Base-by-base conservation (phyloP, 2,329 filamentous ascomycete genomes). In the Colletotrichum euphorbiae region DNA sequence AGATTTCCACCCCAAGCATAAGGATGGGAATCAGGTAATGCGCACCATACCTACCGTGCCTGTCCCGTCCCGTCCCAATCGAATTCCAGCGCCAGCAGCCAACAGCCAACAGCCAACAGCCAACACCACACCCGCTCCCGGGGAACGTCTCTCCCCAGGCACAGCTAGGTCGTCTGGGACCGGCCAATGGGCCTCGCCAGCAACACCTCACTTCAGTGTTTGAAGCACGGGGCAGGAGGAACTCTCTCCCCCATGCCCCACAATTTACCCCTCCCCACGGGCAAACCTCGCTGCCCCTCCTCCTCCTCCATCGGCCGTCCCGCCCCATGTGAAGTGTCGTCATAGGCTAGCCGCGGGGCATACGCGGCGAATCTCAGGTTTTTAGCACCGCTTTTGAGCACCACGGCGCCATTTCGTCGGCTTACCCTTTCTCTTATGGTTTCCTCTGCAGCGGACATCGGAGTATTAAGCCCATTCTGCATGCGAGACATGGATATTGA, bases 311-410 rank as follows among this genome's bases (percentile, higher is more conserved):
- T 59, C 46, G 38, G 36, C 52, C 12, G 52, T 40, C 42, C 11
- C 31, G 38, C 56, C 56, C 46, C 65, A 68, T 68, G 65, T 59
- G 46, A 43, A 68, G 65, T 68, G 65, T 68, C 65, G 61, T 68
- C 65, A 68, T 68, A 43, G 48, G 36, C 56, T 45, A n/a, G 52
- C 51, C 57, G 57, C 45, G 57, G 45, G 55, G 55, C 42, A 21
- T 21, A 21, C 21, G 2, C 2, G 21, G 21, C 21, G 24, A 12
- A 43, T 28, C 28, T 28, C 28, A 28, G 6, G 6, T 4, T 28
- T 8, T 28, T 2, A 28, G 7, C 6, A 6, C 7, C 28, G 28
- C 28, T 28, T 28, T 2, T 28, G 28, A 21, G 43, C 28, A 17
- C 17, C 28, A 36, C 43, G 9, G 9, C 9, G 13, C 15, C 36